Evolutionary conservation across 169 alveolate species (phyloP).

Genomic region (Perkinsus olseni): DNA sequence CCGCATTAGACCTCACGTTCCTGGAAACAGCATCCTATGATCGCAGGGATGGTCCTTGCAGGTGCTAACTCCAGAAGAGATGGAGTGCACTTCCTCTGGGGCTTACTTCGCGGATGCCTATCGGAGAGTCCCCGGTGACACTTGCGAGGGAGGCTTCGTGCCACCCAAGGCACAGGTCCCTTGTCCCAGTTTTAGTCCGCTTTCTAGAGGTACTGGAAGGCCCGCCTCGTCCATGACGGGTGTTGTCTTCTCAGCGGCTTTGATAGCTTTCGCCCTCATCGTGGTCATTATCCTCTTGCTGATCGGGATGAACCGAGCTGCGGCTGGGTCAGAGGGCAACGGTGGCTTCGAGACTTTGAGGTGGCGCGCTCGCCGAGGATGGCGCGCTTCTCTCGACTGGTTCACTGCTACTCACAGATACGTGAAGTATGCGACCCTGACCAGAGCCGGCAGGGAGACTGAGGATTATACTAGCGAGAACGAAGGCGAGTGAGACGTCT

Average conservation of each 20-base stretch:
- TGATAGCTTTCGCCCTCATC: not conserved
- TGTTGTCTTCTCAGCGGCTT: not conserved
- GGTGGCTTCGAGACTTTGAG: not conserved
- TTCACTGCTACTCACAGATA: not conserved
- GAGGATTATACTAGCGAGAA: not conserved
- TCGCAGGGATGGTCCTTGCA: not conserved
- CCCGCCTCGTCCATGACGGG: not conserved
- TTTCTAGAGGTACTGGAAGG: conserved; percentile 38
- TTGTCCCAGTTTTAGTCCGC: conserved; percentile 71
- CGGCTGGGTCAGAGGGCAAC: not conserved
- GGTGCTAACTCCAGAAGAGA: not conserved
- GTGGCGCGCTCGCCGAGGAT: not conserved
- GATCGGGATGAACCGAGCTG: not conserved
- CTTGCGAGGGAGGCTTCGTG: conserved; percentile 82
- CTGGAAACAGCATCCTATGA: not conserved
- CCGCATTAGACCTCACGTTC: too few relatives aligned
- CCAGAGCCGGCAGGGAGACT: not conserved
- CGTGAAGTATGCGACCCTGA: not conserved
- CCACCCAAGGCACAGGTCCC: conserved; percentile 72
- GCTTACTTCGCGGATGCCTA: conserved; percentile 68
- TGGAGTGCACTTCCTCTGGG: conserved; percentile 56
- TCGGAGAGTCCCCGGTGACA: conserved; percentile 88
- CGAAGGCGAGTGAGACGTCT: not conserved
- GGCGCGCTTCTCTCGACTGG: not conserved
- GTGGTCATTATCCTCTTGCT: not conserved